phyloP scores from a whole-genome alignment of 163 green algal genomes.

The Coccomyxa subellipsoidea region DNA sequence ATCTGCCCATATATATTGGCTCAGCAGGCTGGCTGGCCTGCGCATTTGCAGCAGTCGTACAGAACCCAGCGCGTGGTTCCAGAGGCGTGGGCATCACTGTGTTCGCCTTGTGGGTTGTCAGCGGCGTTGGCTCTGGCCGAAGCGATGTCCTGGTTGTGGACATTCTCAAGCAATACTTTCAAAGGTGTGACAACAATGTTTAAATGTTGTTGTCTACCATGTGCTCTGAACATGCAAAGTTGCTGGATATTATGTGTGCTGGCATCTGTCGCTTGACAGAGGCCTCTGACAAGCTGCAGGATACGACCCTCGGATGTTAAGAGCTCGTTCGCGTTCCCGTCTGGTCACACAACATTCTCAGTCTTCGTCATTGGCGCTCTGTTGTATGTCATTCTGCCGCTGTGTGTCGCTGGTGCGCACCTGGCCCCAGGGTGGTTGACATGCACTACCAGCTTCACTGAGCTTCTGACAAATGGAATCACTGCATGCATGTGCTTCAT shows the following conservation, averaged over 20 bases:
- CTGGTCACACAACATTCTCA: background rate
- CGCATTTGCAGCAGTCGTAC: background rate
- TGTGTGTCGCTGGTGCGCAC: background rate
- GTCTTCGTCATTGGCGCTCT: background rate
- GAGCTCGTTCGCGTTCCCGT: background rate
- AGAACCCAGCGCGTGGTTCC: background rate
- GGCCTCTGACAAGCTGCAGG: no score
- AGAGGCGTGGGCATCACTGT: background rate
- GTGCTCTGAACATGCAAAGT: no score
- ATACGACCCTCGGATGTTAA: background rate
- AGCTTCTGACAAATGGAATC: no score
- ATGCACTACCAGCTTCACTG: no score
- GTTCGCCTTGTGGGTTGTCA: background rate
- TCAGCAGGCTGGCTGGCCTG: background rate
- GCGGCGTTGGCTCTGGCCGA: background rate
- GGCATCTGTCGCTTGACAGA: background rate
- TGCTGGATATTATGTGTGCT: no score
- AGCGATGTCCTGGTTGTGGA: background rate
- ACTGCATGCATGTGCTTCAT: no score
- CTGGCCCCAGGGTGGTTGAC: no score
- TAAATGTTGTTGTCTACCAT: background rate
- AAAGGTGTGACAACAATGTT: background rate
- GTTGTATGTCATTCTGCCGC: background rate
- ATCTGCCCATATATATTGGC: background rate
- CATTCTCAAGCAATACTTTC: background rate